These are phyloP conservation scores for Colletotrichum cordylinicola DNA, from an alignment of 2,329 filamentous ascomycete species.

Conservation along the genomic window DNA sequence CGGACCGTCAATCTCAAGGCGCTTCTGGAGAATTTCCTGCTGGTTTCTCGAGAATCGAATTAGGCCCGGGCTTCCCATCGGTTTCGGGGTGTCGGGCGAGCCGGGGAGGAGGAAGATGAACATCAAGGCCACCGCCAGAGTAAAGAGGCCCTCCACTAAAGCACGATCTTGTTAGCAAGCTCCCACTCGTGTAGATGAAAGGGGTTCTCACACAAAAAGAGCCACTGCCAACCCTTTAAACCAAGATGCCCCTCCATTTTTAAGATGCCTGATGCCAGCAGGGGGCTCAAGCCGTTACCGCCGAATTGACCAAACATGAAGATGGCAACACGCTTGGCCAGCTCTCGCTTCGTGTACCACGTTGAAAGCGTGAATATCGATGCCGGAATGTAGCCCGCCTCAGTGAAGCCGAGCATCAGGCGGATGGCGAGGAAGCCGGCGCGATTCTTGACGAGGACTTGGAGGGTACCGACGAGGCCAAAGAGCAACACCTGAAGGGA, in stretches of 20 bases:
- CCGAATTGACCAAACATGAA: constrained; percentile 62
- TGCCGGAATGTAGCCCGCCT: constrained; percentile 58
- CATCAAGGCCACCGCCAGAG: constrained; percentile 41
- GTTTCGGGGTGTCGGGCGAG: constrained; percentile 43
- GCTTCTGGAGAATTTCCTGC: constrained; percentile 35
- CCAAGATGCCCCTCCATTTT: constrained; percentile 46
- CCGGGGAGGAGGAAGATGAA: constrained; percentile 49
- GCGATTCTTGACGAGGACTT: constrained; percentile 46
- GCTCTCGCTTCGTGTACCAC: constrained; percentile 53
- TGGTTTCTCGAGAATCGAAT: constrained; percentile 40
- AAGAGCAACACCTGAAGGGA: constrained; percentile 53
- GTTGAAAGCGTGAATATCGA: constrained; percentile 56
- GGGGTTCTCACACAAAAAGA: constrained; percentile 47
- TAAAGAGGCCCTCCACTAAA: constrained; percentile 50
- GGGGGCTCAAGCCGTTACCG: constrained; percentile 52
- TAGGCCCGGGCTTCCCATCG: constrained; percentile 42
- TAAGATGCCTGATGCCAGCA: constrained; percentile 54
- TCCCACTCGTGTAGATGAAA: not conserved
- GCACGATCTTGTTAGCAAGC: not conserved
- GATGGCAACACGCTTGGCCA: constrained; percentile 51
- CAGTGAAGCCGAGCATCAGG: constrained; percentile 50
- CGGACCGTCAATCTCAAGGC: constrained; percentile 38
- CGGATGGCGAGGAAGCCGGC: constrained; percentile 50
- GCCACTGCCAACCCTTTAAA: constrained; percentile 55
- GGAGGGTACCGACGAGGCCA: constrained; percentile 49